Evolutionary conservation across 2,329 filamentous ascomycete genomes (phyloP), one percentile per base, ranked within the genome.

Genomic region (Cryphonectria naterciae): DNA sequence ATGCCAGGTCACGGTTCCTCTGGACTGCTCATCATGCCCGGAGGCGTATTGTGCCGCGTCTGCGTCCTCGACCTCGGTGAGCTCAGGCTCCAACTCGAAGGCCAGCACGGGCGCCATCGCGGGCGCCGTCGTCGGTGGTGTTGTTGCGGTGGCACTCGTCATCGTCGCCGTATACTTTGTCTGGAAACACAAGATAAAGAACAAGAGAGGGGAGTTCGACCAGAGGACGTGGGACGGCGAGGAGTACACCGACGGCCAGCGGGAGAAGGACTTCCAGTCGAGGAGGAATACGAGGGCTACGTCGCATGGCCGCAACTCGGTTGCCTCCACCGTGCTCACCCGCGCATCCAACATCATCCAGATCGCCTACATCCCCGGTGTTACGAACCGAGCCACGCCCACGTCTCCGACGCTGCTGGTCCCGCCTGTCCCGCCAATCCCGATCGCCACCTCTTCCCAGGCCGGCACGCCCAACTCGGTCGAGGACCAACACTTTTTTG

Each of bases 341-440:
- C 91, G 96, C 73, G 96, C 96, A 65, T 98, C 96, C 77, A 99
- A 99, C 84, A 95, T 99, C 79, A 99, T 99, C 77, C 96, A 98
- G 83, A 99, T 99, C 81, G 96, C 96, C 69, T 99, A 98, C 81
- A 98, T 99, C 75, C 96, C 96, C 19, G 96, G 96, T 72, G 95
- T 98, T 77, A 98, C 94, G 72, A 98, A 98, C 83, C 89, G 95
- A 75, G 94, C 95, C 17, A 91, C 91, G 10, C 92, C 93, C 6
- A 91, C 92, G n/a, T 95, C 94, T 0, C 93, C 93, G 3, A 90
- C 89, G 54, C 84, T 94, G 28, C 87, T 95, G 66, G 92, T 97
- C 5, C 94, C 95, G n/a, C 95, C 95, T 0, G 95, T 99, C 5
- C 96, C 96, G 58, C 94, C 95, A 22, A 94, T 98, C 73, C 95